Percentiles rank a stretch among this genome's conserved stretches.
phyloP scores from a whole-genome alignment of 768 basidiomycete genomes.

The Erythrobasidium yunnanense region DNA sequence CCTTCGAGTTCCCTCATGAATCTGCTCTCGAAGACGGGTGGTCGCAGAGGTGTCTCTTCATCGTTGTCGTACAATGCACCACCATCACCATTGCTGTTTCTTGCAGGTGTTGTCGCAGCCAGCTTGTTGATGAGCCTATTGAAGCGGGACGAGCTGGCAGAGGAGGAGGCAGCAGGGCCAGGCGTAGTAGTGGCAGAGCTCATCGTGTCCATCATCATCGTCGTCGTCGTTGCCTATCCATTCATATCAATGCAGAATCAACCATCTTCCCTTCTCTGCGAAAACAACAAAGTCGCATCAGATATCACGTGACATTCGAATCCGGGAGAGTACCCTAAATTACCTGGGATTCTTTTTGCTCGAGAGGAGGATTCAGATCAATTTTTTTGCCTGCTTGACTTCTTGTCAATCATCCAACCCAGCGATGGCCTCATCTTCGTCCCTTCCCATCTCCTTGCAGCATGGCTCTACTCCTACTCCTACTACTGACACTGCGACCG shows the following conservation, averaged over 20 bases:
- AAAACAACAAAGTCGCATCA: too few species aligned
- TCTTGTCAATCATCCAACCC: not conserved
- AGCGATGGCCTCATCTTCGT: not conserved
- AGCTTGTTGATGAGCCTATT: conserved; percentile 16
- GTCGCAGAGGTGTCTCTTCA: conserved; percentile 12
- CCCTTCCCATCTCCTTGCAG: not conserved
- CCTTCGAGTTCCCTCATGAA: conserved; percentile 24
- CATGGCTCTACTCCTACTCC: not conserved
- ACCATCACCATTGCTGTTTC: not conserved
- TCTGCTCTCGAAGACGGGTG: conserved; percentile 20
- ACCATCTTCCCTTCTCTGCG: too few species aligned
- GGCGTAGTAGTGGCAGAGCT: too few species aligned
- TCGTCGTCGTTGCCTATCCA: not conserved
- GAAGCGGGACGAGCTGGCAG: conserved; percentile 9
- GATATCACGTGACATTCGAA: too few species aligned
- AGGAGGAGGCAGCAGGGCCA: not conserved
- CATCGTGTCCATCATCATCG: not conserved
- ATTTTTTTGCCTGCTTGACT: not conserved
- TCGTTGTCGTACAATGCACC: not conserved
- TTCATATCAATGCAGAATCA: too few species aligned
- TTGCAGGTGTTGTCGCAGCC: not conserved
- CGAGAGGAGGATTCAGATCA: not conserved
- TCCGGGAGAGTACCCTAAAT: not conserved
- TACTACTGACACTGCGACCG: not conserved
- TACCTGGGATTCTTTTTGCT: not conserved